Base-by-base conservation (phyloP, 208 protist genomes). In the Balamuthia mandrillaris region DNA sequence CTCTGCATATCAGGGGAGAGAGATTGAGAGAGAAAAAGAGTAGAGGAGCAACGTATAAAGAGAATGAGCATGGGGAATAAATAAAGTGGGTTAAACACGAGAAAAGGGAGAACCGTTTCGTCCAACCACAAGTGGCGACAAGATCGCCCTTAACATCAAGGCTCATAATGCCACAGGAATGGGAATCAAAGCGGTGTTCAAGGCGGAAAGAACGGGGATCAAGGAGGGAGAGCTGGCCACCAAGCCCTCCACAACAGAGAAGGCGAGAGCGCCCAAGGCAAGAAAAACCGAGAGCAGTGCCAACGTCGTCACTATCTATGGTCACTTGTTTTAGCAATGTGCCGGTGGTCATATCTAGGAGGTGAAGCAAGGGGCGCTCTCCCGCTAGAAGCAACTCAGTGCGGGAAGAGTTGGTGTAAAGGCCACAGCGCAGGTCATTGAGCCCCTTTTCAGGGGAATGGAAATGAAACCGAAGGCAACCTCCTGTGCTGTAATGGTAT, bases 91-190 rank as follows among this genome's bases (percentile, higher is more conserved):
- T 24, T 7, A 3, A 49, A n/a, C n/a, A n/a, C n/a, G n/a, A n/a
- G n/a, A n/a, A n/a, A n/a, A n/a, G n/a, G n/a, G 39, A 10, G 45
- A 45, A 58, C 68, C n/a, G 37, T 58, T 78, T 78, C 33, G 68
- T 60, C 12, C 52, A 35, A n/a, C 68, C 68, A 12, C 68, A 78
- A 0, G 68, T 78, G 68, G 58, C 68, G 47, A 78, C 45, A n/a
- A 78, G 68, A n/a, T 78, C 68, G 68, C 45, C 68, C 68, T 78
- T 78, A 49, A 78, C 27, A 49, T 78, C 68, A 6, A 78, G 45
- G 31, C 58, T 49, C 41, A 78, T 58, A 2, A 78, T 31, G 6
- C 68, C 68, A 2, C 45, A 42, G 29, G 68, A 37, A 39, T 78
- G 68, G 68, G 45, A 78, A 24, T 78, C 68, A 16, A 78, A 42